A percentile compares a stretch with the other conserved stretches of the same genome.
These are phyloP conservation scores for Hemisphaericaspora nanyangensis DNA, from an alignment of 805 yeast genomes.

Conservation along the genomic window DNA sequence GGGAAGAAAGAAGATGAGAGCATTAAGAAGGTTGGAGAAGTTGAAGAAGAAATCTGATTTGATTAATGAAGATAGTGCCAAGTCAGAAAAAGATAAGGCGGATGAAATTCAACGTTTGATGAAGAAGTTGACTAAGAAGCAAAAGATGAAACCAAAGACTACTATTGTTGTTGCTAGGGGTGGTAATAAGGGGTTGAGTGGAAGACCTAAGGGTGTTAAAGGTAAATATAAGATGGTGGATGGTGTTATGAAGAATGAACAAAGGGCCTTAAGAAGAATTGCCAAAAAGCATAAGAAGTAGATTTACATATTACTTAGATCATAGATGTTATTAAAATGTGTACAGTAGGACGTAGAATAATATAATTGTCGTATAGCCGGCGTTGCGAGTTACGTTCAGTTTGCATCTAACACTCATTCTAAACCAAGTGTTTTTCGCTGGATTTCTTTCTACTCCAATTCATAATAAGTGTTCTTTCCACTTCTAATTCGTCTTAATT, in stretches of 20 bases:
- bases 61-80: conserved; percentile 81
- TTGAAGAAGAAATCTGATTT: conserved; percentile 88
- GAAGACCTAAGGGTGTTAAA: conserved; percentile 94
- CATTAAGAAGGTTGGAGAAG: conserved; percentile 79
- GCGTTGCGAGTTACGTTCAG: too few relatives aligned
- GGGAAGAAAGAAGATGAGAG: conserved; percentile 94
- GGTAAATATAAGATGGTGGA: conserved; percentile 99
- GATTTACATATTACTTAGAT: background rate
- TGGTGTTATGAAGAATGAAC: conserved; percentile 96
- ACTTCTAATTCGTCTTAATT: too few relatives aligned
- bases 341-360: too few relatives aligned
- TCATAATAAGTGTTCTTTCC: too few relatives aligned
- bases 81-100: conserved; percentile 91
- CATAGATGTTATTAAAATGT: too few relatives aligned
- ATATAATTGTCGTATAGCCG: too few relatives aligned
- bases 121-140: conserved; percentile 73
- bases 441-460: too few relatives aligned
- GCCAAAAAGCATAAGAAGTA: conserved; percentile 77
- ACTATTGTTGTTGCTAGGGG: conserved; percentile 89
- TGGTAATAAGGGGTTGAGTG: conserved; percentile 76
- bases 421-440: too few relatives aligned
- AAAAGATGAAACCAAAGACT: conserved; percentile 72
- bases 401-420: too few relatives aligned
- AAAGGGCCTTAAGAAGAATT: conserved; percentile 85
- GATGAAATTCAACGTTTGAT: conserved; percentile 85